Evolutionary conservation across 1,284 basidiomycete genomes (phyloP).

Genomic region (Spongiforma sp.): DNA sequence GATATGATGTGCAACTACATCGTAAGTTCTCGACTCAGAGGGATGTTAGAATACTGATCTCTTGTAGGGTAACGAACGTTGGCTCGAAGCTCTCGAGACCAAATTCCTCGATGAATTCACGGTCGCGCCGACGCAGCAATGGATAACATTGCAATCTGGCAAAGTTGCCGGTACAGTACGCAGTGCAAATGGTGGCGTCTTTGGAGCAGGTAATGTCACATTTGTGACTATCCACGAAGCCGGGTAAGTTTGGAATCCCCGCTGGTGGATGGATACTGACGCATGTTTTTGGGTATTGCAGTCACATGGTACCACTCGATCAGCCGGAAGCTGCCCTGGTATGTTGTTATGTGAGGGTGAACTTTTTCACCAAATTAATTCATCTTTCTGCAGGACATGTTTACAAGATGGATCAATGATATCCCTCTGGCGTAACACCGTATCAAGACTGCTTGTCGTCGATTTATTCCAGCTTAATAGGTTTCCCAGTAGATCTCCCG

Average conservation of each 20-base stretch:
- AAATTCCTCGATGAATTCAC: constrained; percentile 68
- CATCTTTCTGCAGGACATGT: constrained; percentile 35
- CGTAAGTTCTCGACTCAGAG: constrained; percentile 42
- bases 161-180: constrained; percentile 61
- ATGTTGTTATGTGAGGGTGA: constrained; percentile 30
- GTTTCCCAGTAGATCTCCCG: background rate
- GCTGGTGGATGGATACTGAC: constrained; percentile 10
- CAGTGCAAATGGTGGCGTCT: constrained; percentile 63
- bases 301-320: constrained; percentile 87
- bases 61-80: constrained; percentile 69
- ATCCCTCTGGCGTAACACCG: constrained; percentile 37
- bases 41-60: constrained; percentile 24
- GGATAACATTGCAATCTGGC: constrained; percentile 54
- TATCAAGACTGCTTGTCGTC: background rate
- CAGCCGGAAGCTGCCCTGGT: constrained; percentile 81
- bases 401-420: constrained; percentile 46
- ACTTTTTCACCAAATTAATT: background rate
- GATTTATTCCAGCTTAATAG: background rate
- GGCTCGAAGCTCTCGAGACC: constrained; percentile 68
- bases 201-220: constrained; percentile 75
- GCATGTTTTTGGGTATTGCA: constrained; percentile 32
- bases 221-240: constrained; percentile 77
- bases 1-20: constrained; percentile 87
- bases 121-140: constrained; percentile 56
- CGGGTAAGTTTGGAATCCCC: constrained; percentile 52